Evolutionary conservation across 202 grass and related monocot genomes (phyloP), one percentile per base, ranked within the genome.

Genomic region (Bolboschoenoplectus hybrid): DNA sequence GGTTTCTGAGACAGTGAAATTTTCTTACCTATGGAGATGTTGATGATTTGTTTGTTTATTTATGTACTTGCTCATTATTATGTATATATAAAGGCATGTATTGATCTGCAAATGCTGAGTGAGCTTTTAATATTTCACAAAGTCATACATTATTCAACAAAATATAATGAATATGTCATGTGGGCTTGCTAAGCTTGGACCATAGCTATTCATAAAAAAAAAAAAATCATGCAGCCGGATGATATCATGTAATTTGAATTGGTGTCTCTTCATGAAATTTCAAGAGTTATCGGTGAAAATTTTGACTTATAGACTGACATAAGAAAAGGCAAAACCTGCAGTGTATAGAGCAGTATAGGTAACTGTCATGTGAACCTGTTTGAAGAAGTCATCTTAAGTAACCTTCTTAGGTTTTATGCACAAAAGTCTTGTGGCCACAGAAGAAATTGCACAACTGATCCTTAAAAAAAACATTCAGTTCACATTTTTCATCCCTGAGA

Each of bases 21-120:
- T 57, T 58, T 60, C 36, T 38, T 56, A 55, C 49, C 32, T 77
- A 77, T 16, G 67, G 40, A 71, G 40, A 44, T 71, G 16, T 5
- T 17, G 39, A 71, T 45, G 41, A 45, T 71, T 44, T 70, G 45
- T 70, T 70, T 77, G 32, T 77, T 16, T 34, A 55, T 56, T 76
- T 77, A 34, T 74, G 9, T 55, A 55, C 50, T 56, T 77, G 26
- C 26, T 26, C 26, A 3, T 56, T 77, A 14, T 38, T 77, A 77
- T 56, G 32, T 76, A 52, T 56, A 52, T 56, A 38, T 55, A 45
- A 45, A 9, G 0, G 49, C 11, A 55, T 55, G 49, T 76, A 55
- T 55, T 39, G 16, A 19, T 71, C 67, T 45, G 13, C 5, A 71
- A 71, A 2, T 71, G 41, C 38, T 45, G 67, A 71, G 6, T 71